These are phyloP conservation scores for Rhizopogon rudus DNA, from an alignment of 768 basidiomycete genomes.

Conservation along the genomic window DNA sequence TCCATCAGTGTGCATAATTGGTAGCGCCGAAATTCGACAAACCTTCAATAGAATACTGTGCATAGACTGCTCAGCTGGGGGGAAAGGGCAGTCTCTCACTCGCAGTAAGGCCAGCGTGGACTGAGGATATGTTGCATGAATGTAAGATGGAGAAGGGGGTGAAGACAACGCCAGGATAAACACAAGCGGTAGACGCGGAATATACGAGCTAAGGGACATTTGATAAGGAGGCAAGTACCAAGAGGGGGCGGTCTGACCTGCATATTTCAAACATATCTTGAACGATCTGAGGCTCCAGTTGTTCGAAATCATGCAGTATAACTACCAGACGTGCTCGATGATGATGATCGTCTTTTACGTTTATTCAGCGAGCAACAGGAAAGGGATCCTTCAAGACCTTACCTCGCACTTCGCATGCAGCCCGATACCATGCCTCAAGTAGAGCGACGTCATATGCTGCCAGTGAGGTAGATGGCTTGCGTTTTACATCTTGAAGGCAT, in stretches of 20 bases:
- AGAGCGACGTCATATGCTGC: conserved; percentile 59
- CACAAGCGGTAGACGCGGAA: conserved; percentile 54
- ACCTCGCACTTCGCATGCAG: conserved; percentile 35
- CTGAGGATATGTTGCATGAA: conserved; percentile 57
- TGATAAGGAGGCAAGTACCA: not conserved
- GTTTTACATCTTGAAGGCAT: conserved; percentile 31
- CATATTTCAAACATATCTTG: conserved; percentile 70
- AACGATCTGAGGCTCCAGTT: conserved; percentile 56
- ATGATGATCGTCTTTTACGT: conserved; percentile 7
- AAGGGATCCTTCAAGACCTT: conserved; percentile 1
- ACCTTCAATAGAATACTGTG: conserved; percentile 56
- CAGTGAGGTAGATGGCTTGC: conserved; percentile 45
- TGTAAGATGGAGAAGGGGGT: conserved; percentile 47
- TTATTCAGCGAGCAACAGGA: conserved; percentile 1
- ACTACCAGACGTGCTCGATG: conserved; percentile 42
- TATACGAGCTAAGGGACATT: conserved; percentile 19
- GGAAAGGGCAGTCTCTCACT: conserved; percentile 45
- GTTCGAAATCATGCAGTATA: conserved; percentile 71
- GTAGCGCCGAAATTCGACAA: not conserved
- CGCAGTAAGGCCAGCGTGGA: conserved; percentile 55
- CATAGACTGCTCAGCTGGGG: conserved; percentile 42
- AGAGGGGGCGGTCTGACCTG: conserved; percentile 39
- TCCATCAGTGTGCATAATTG: not conserved
- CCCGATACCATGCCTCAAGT: conserved; percentile 56
- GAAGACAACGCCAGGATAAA: conserved; percentile 61